Evolutionary conservation across 345 rosid genomes (phyloP), one percentile per base, ranked within the genome.

Genomic region (Anacardium occidentale): DNA sequence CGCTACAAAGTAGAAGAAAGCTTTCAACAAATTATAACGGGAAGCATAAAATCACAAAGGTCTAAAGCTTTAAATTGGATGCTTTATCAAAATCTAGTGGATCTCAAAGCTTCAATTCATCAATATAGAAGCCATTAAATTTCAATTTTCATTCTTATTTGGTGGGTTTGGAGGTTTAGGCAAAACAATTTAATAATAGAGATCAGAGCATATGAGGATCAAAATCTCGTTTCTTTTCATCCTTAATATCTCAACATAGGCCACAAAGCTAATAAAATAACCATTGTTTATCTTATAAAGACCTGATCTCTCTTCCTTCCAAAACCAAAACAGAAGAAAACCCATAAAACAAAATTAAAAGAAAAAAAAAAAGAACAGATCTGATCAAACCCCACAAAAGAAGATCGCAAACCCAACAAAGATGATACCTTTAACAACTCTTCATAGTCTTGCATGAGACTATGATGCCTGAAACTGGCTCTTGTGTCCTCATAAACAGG

Each of bases 371-470:
- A 29, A 0, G 1, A 61, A 47, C 75, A 76, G 87, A 87, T 84
- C 90, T 68, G 78, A 76, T 62, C 12, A 68, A 69, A 78, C 63
- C 59, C 62, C 53, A 57, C 8, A 47, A 58, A 76, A 79, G n/a
- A 9, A 81, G 71, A 52, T 44, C 29, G n/a, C 71, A 75, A 61
- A 34, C 45, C 51, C 18, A 70, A 67, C n/a, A 54, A 69, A 73
- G 54, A 21, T 10, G 50, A 72, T 74, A 92, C 97, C 92, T 80
- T 83, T 13, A 18, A 60, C 58, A 90, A 78, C 26, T 87, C 86
- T 24, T 77, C 79, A 72, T 75, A 90, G 75, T 85, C 87, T 77
- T 90, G 86, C 89, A 80, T 18, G 65, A 90, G 90, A 61, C 75
- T 79, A 70, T 81, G 89, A 75, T 83, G 87, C 79, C 78, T 89